Conservation (phyloP, 2,329 filamentous ascomycete species). For the Penicillium rolfsii region DNA sequence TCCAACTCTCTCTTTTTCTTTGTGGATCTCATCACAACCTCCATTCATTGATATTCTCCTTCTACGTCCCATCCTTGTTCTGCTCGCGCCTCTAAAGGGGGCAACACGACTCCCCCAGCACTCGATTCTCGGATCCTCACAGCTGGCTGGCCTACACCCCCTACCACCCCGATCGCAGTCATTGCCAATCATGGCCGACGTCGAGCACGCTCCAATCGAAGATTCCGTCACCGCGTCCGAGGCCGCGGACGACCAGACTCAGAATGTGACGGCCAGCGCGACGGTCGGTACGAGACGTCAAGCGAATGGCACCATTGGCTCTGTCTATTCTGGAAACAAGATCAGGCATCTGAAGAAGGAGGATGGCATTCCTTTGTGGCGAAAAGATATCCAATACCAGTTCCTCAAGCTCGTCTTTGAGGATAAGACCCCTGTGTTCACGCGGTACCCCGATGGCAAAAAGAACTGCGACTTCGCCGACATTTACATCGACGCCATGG, state of each 20-base stretch:
- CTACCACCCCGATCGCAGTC: slow-evolving; percentile 12
- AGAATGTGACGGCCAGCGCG: slow-evolving; percentile 43
- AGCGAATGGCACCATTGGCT: slow-evolving; percentile 67
- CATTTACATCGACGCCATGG: slow-evolving; percentile 98
- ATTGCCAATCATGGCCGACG: slow-evolving; percentile 38
- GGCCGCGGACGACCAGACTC: slow-evolving; percentile 42
- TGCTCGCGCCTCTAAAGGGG: slow-evolving; percentile 25
- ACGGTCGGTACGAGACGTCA: slow-evolving; percentile 60
- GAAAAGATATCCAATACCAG: slow-evolving; percentile 69
- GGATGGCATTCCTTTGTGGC: slow-evolving; percentile 67
- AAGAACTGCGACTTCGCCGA: slow-evolving; percentile 81
- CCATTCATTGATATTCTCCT: slow-evolving; percentile 4
- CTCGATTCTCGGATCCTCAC: slow-evolving; percentile 9
- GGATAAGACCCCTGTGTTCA: slow-evolving; percentile 72
- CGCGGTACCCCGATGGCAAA: slow-evolving; percentile 83
- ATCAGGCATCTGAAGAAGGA: slow-evolving; percentile 69
- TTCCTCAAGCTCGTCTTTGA: slow-evolving; percentile 66
- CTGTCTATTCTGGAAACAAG: slow-evolving; percentile 69
- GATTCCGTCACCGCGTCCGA: slow-evolving; percentile 44
- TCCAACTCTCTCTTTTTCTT: background rate
- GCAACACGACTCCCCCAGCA: slow-evolving; percentile 13
- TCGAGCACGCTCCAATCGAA: slow-evolving; percentile 39
- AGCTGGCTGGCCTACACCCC: slow-evolving; percentile 9
- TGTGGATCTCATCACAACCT: background rate
- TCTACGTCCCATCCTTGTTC: slow-evolving; percentile 15